phyloP scores from a whole-genome alignment of 2,329 filamentous ascomycete genomes.

The Cladosporium sp. region DNA sequence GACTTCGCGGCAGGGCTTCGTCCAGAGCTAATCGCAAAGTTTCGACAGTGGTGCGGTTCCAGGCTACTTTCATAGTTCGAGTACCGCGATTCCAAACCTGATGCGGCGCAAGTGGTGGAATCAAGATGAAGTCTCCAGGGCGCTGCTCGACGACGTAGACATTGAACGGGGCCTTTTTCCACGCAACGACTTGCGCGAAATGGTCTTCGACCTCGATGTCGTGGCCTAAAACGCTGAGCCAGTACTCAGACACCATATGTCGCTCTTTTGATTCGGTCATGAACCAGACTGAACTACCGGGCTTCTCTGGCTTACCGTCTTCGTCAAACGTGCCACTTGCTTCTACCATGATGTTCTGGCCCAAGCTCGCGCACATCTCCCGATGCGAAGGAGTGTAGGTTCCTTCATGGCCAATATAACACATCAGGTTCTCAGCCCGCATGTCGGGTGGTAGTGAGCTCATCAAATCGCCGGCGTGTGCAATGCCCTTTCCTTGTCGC shows the following conservation, averaged over 20 bases:
- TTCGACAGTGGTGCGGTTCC: constrained; percentile 93
- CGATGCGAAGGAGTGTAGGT: constrained; percentile 93
- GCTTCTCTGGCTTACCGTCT: constrained; percentile 65
- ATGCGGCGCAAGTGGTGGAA: constrained; percentile 89
- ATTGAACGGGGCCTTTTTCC: constrained; percentile 90
- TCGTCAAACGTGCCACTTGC: constrained; percentile 63
- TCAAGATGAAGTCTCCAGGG: constrained; percentile 85
- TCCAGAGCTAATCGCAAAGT: constrained; percentile 81
- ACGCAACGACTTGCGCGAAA: constrained; percentile 91
- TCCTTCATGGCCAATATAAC: constrained; percentile 95
- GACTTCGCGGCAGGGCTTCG: constrained; percentile 83
- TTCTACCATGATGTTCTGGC: constrained; percentile 98
- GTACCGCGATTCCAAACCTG: constrained; percentile 99
- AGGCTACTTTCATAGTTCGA: constrained; percentile 93
- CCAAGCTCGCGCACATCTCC: constrained; percentile 95
- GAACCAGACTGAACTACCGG: constrained; percentile 94
- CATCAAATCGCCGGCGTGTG: constrained; percentile 87
- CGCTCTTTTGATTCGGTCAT: constrained; percentile 97
- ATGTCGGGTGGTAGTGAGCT: constrained; percentile 81
- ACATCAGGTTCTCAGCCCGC: constrained; percentile 96
- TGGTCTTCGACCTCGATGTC: constrained; percentile 97
- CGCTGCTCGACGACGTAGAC: constrained; percentile 91
- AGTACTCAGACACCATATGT: constrained; percentile 87
- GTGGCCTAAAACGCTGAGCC: constrained; percentile 86
- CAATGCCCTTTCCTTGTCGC: constrained; percentile 55